Conservation (phyloP, 148 eudicot species). For the Vaccinium macrocarpon region DNA sequence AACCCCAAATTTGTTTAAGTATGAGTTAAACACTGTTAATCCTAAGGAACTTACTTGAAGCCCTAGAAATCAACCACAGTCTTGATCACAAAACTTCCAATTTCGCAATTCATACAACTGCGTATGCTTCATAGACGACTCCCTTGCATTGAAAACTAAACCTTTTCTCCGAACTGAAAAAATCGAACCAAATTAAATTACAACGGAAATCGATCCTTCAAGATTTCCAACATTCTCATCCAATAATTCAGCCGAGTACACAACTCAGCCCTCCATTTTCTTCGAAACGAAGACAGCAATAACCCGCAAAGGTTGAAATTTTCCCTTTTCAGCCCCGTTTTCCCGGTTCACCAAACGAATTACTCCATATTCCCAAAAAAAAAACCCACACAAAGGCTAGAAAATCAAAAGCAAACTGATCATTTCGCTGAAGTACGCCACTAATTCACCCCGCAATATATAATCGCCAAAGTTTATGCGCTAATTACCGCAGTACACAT, state of each 20-base stretch:
- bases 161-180: neutral
- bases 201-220: neutral
- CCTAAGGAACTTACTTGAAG: neutral
- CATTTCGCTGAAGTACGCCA: neutral
- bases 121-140: neutral
- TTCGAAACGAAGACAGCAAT: neutral
- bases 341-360: neutral
- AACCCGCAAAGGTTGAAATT: neutral
- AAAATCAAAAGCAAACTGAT: neutral
- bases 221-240: neutral
- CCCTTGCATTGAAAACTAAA: neutral
- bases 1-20: neutral
- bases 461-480: too few relatives aligned
- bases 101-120: neutral
- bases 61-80: constrained; percentile 5
- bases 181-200: neutral
- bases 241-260: neutral
- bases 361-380: neutral
- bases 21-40: neutral
- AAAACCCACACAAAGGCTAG: too few relatives aligned
- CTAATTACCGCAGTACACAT: neutral
- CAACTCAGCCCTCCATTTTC: neutral
- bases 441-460: neutral
- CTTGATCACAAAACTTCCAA: neutral
- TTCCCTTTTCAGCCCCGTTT: neutral